Conservation (phyloP, 495 filamentous ascomycete species). For the Aspergillus hancockii region DNA sequence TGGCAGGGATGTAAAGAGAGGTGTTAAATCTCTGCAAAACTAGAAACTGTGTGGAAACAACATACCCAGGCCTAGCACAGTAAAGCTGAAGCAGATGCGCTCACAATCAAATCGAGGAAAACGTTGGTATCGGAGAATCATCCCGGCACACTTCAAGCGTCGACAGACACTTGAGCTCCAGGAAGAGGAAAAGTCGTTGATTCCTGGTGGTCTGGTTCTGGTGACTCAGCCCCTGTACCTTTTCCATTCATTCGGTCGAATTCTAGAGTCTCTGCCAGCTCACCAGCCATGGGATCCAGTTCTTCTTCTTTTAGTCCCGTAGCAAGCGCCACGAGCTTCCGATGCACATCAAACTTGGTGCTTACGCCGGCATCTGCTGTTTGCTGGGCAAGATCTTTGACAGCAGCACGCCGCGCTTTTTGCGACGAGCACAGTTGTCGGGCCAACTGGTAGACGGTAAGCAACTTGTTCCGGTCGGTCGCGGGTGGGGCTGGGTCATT, state of each 20-base stretch:
- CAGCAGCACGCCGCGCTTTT: slow-evolving; percentile 40
- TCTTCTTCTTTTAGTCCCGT: slow-evolving; percentile 53
- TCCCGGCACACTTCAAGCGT: slow-evolving; percentile 26
- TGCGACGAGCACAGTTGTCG: slow-evolving; percentile 42
- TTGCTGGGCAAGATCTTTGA: slow-evolving; percentile 47
- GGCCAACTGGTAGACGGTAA: slow-evolving; percentile 33
- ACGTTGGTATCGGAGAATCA: not conserved
- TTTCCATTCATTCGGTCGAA: slow-evolving; percentile 49
- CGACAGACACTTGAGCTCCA: slow-evolving; percentile 36
- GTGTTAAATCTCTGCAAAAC: slow-evolving; percentile 2
- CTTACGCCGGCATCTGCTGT: slow-evolving; percentile 52
- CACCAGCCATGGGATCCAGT: slow-evolving; percentile 49
- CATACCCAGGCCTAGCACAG: slow-evolving; percentile 5
- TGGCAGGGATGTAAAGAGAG: slow-evolving; percentile 33
- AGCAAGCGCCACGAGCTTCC: slow-evolving; percentile 52
- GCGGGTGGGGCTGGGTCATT: slow-evolving; percentile 20
- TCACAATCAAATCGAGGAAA: not conserved
- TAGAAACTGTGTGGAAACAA: slow-evolving; percentile 2
- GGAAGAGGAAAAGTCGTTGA: slow-evolving; percentile 26
- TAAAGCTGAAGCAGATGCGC: slow-evolving; percentile 11
- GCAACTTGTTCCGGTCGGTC: slow-evolving; percentile 30
- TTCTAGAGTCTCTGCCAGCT: slow-evolving; percentile 47
- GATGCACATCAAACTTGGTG: slow-evolving; percentile 53
- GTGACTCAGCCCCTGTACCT: slow-evolving; percentile 28
- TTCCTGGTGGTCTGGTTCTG: slow-evolving; percentile 32